A percentile compares a stretch with the other conserved stretches of the same genome.
These are phyloP conservation scores for Saccharomyces hybrid DNA, from an alignment of 1,139 yeast genomes.

Conservation along the genomic window DNA sequence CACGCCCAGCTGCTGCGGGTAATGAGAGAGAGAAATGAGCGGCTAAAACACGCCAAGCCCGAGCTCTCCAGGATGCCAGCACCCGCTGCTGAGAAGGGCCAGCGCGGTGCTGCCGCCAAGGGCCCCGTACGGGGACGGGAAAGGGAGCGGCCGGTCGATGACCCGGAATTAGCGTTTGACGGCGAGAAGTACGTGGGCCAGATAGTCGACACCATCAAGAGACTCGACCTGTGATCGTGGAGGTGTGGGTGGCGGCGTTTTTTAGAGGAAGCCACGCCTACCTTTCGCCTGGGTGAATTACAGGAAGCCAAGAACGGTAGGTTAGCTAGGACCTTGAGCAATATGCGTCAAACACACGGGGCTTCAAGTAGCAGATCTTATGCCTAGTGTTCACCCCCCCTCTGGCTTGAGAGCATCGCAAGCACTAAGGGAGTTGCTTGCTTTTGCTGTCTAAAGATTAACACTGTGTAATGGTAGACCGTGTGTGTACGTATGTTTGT, in stretches of 20 bases:
- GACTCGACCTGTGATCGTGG: not conserved
- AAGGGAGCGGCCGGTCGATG: not conserved
- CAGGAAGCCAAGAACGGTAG: too few relatives aligned
- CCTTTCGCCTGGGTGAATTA: not conserved
- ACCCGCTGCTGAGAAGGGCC: not conserved
- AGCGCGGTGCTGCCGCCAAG: not conserved
- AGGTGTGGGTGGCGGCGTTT: not conserved
- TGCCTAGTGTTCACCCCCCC: too few relatives aligned
- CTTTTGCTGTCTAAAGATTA: too few relatives aligned
- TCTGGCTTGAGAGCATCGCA: too few relatives aligned
- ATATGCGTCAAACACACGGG: too few relatives aligned
- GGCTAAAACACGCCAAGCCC: conserved; percentile 9
- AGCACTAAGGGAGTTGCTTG: too few relatives aligned
- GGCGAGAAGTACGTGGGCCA: not conserved
- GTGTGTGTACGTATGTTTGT: too few relatives aligned
- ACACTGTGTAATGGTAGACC: too few relatives aligned
- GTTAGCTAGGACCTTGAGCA: too few relatives aligned
- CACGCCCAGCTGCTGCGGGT: conserved; percentile 56
- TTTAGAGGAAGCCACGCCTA: not conserved
- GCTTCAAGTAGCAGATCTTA: too few relatives aligned
- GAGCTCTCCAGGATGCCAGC: not conserved
- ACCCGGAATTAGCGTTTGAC: not conserved
- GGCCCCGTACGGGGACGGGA: not conserved
- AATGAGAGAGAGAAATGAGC: conserved; percentile 37
- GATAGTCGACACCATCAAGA: not conserved